These are phyloP conservation scores for Platismatia glauca DNA, from an alignment of 495 filamentous ascomycete genomes.

Conservation along the genomic window DNA sequence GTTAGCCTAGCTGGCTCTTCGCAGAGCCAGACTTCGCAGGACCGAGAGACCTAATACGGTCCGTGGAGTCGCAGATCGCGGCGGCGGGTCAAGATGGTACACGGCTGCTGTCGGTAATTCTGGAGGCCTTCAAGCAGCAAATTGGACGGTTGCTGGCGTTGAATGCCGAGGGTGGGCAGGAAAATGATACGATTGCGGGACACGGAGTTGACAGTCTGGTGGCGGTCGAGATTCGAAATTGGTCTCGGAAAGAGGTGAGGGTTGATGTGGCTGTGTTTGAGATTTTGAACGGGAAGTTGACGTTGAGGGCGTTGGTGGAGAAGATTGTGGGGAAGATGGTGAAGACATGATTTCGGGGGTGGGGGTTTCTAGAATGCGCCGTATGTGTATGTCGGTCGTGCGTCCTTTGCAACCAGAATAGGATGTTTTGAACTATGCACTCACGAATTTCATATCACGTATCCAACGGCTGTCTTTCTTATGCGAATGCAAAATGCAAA, in stretches of 20 bases:
- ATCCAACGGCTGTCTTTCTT: too few relatives aligned
- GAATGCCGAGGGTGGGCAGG: constrained; percentile 28
- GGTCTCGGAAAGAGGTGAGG: constrained; percentile 23
- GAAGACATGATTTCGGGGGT: background rate
- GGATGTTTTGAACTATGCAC: too few relatives aligned
- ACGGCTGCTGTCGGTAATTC: background rate
- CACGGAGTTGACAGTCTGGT: constrained; percentile 39
- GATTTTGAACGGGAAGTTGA: constrained; percentile 8
- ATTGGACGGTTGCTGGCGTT: constrained; percentile 24
- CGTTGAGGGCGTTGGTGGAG: background rate
- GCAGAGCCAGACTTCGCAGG: background rate
- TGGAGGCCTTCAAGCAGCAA: constrained; percentile 9
- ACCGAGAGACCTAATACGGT: background rate
- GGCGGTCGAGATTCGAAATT: constrained; percentile 35
- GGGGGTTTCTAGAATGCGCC: too few relatives aligned
- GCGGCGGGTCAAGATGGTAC: background rate
- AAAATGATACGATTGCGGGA: constrained; percentile 31
- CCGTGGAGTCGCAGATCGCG: constrained; percentile 8
- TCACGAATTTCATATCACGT: too few relatives aligned
- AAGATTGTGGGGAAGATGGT: constrained; percentile 1
- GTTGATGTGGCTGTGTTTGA: constrained; percentile 1
- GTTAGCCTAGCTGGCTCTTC: background rate
- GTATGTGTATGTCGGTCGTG: too few relatives aligned
- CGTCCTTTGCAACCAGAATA: too few relatives aligned
- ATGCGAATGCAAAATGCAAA: too few relatives aligned